Base-by-base conservation (phyloP, 176 grass and related monocot species). In the Oryza australiensis region DNA sequence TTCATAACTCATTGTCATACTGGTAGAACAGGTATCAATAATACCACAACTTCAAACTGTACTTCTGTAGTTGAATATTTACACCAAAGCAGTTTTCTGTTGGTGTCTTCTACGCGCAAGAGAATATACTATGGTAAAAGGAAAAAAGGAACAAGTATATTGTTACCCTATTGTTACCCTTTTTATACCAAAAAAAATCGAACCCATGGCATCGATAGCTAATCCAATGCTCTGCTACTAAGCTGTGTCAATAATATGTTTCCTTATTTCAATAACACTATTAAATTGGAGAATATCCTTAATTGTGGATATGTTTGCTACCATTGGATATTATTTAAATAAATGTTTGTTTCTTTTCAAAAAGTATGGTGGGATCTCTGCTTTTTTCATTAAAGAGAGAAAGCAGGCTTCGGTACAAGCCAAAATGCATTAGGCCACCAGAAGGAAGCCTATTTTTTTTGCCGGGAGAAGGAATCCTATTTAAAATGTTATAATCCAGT, bases 81-180 rank as follows among this genome's bases (percentile, higher is more conserved):
- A 24, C 51, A n/a, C 79, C 70, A 69, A 51, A 87, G 51, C 22
- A 64, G 43, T 66, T 28, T 34, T 26, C 16, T 67, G 26, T 62
- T 68, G 1, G 26, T 8, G 5, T 60, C 62, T 73, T 68, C 13
- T 18, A 60, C 18, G 1, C 55, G 16, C 10, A 78, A 57, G 2
- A 4, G 27, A 37, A 64, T 37, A 69, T 29, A 2, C 14, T 35
- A 46, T 22, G 63, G 34, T 26, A 37, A 37, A 37, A 71, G n/a
- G n/a, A 13, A n/a, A 11, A 41, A 24, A 42, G 1, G 9, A 12
- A n/a, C 26, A 3, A 46, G 13, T 4, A 15, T 23, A 7, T 0
- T 26, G 20, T 26, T 37, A 0, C 35, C 35, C 7, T 23, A 7
- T 0, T 26, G 20, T 26, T 37, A 0, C 35, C 35, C 7, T 13